Base-by-base conservation (phyloP, 2,329 filamentous ascomycete species). In the Cladosporium sp. region DNA sequence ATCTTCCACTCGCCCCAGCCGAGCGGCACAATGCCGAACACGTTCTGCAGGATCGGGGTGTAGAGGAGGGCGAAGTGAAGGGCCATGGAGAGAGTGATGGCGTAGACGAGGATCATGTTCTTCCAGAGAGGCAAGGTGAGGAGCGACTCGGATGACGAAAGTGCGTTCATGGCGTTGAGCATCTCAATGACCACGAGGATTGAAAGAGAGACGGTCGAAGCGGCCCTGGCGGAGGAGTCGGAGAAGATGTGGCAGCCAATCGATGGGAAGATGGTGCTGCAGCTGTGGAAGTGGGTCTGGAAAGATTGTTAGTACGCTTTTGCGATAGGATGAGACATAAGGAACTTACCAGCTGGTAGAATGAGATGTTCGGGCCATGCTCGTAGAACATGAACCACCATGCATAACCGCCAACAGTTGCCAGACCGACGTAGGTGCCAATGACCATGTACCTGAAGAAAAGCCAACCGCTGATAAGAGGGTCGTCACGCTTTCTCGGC, bases 371-470 rank as follows among this genome's bases (percentile, higher is more conserved):
- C 28, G 95, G 95, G 0, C 95, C 95, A 71, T 89, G 88, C 10
- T 88, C 81, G 82, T 98, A 94, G 84, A 91, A 97, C 90, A 99
- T 93, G 84, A 98, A 99, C 92, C 93, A 99, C 95, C 95, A 99
- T n/a, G 92, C 94, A 77, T 99, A 99, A 55, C 96, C 95, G 75
- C 90, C 93, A 24, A 99, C 96, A 3, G 95, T 99, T 64, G 95
- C 95, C 49, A 92, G 84, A 76, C 95, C 95, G 66, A 99, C 95
- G 71, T 99, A 99, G 10, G 88, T 92, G 68, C 95, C 95, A 73
- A 99, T 95, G 59, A 98, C 89, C 84, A 99, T 88, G 80, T 99
- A 99, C 63, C 95, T 89, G 86, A 98, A 93, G 83, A 99, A 97
- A 47, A 99, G 83, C 95, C 95, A 99, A 67, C 93, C 93, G 54